Conservation (phyloP, 1,284 basidiomycete species). For the Hypsizygus ulmarius region DNA sequence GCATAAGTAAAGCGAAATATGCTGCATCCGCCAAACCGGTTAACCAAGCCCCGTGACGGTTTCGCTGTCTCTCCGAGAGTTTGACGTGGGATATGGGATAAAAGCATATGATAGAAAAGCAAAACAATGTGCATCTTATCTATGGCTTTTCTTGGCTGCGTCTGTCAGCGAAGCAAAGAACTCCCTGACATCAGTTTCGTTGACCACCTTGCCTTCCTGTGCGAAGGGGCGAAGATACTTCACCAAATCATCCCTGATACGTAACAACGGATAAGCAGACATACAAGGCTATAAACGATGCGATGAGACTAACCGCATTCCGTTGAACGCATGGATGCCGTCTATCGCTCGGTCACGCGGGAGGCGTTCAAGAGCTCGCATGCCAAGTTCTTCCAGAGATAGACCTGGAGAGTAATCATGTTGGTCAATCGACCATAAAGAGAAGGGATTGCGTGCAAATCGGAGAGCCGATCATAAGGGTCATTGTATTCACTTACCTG, state of each 20-base stretch:
- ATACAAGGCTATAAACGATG: constrained; percentile 4
- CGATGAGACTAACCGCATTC: constrained; percentile 57
- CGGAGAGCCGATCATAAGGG: constrained; percentile 11
- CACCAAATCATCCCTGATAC: constrained; percentile 65
- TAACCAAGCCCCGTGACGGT: too few relatives aligned
- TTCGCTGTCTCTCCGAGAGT: too few relatives aligned
- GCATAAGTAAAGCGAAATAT: too few relatives aligned
- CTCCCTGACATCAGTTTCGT: constrained; percentile 63
- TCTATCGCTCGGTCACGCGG: constrained; percentile 77
- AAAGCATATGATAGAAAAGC: too few relatives aligned
- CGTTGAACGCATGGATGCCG: constrained; percentile 76
- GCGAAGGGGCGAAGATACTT: constrained; percentile 76
- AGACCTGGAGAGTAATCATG: constrained; percentile 42
- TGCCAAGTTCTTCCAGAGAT: constrained; percentile 75
- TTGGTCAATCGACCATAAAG: constrained; percentile 11
- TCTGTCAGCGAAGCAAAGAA: constrained; percentile 61
- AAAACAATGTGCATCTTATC: too few relatives aligned
- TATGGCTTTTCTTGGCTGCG: constrained; percentile 23
- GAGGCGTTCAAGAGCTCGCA: constrained; percentile 66
- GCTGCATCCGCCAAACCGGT: too few relatives aligned
- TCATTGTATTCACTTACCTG: constrained; percentile 40
- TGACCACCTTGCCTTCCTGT: constrained; percentile 71
- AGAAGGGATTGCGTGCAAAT: constrained; percentile 10
- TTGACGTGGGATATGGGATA: too few relatives aligned
- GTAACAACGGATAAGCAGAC: constrained; percentile 11